Conservation (phyloP, 495 filamentous ascomycete genomes). For the Podospora anserina region DNA sequence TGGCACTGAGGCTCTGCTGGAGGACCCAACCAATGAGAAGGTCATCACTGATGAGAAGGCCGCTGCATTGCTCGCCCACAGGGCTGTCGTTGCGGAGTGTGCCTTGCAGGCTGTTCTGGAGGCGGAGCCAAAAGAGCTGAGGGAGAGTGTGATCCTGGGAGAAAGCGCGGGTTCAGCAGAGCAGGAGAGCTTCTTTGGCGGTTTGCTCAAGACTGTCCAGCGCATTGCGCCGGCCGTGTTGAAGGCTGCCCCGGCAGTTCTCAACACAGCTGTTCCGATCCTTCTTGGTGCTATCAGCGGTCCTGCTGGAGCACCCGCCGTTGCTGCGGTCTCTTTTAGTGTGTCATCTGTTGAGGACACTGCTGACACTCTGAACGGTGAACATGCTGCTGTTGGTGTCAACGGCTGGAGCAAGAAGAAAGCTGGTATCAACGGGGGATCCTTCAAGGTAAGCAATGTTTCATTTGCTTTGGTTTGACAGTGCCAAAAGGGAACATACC, state of each 20-base stretch:
- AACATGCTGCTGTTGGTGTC: not conserved
- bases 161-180: not conserved
- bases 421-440: not conserved
- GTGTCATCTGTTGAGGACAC: not conserved
- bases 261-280: not conserved
- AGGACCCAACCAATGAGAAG: not conserved
- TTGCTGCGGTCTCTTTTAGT: not conserved
- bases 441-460: not conserved
- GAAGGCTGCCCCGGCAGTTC: not conserved
- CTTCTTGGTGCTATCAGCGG: not conserved
- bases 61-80: not conserved
- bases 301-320: not conserved
- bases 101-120: not conserved
- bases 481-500: not conserved
- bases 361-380: not conserved
- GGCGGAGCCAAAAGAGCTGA: not conserved
- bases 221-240: not conserved
- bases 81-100: not conserved
- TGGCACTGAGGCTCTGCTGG: not conserved
- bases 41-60: not conserved
- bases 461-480: not conserved
- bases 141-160: not conserved
- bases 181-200: not conserved
- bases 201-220: not conserved
- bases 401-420: not conserved